Evolutionary conservation across 331 rosid genomes (phyloP), one percentile per base, ranked within the genome.

Genomic region (Rosa hybrid): DNA sequence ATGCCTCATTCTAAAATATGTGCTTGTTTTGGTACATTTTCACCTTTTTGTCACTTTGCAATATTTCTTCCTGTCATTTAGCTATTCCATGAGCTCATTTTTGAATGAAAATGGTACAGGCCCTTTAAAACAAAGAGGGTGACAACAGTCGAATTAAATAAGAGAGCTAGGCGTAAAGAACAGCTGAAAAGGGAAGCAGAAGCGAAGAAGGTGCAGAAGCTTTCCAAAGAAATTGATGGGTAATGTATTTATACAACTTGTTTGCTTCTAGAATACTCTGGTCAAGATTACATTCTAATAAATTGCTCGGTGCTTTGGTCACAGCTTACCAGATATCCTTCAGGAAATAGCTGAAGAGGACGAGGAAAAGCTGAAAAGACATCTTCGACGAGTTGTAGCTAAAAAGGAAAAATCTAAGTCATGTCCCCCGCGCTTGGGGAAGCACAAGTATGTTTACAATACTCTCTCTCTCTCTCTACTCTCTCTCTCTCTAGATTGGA

Each of bases 171-270:
- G 60, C 89, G 79, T 48, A 93, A 90, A 86, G 90, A 89, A 84
- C 87, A 83, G 67, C 84, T 84, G 53, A 88, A 12, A 79, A 91
- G 87, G 83, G 98, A 90, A 80, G 85, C 84, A 21, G 89, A 88
- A 81, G 82, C 80, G 13, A 87, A 79, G 84, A 88, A 86, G 88
- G 14, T 81, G 70, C 56, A 84, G 83, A 86, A 75, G 51, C 78
- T 95, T 59, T 86, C 96, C 12, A 87, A 85, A 86, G 96, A 95
- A 90, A 90, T 93, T 87, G 98, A 95, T 82, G 78, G 94, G 98
- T 93, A 82, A 84, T 64, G 23, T 46, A 44, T 25, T 60, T 17
- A 1, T 25, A 70, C 71, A 13, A 50, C 44, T 46, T 38, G 30
- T 41, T 72, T 45, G 56, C 76, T 76, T 59, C 41, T 42, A 45